A percentile compares a stretch with the other conserved stretches of the same genome.
phyloP scores from a whole-genome alignment of 306 rosid species.

The Abrus precatorius region DNA sequence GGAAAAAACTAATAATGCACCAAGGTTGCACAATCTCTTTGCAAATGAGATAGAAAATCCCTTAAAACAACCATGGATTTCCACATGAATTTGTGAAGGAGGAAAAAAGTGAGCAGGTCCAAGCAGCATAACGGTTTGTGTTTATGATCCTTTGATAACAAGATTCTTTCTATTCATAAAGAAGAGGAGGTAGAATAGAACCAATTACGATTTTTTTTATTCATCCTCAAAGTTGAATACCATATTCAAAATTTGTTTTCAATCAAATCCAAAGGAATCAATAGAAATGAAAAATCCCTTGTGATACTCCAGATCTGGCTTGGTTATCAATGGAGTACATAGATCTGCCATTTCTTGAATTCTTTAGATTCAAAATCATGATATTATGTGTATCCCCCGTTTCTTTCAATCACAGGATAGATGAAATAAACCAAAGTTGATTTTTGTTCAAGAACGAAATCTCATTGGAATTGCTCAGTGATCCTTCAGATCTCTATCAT shows the following conservation, averaged over 20 bases:
- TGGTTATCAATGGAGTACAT: not conserved
- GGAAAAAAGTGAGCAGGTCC: not conserved
- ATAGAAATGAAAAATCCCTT: conserved; percentile 7
- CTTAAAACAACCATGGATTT: conserved; percentile 26
- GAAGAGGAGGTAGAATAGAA: conserved; percentile 2
- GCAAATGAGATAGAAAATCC: conserved; percentile 4
- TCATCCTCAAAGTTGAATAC: not conserved
- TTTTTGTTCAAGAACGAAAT: not conserved
- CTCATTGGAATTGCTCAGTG: not conserved
- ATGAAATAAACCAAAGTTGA: not conserved
- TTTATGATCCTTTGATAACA: not conserved
- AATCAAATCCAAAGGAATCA: not conserved
- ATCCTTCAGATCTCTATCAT: not conserved
- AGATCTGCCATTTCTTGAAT: not conserved
- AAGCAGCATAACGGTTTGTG: not conserved
- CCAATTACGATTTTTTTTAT: not conserved
- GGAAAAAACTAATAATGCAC: conserved; percentile 7
- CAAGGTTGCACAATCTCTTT: not conserved
- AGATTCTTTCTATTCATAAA: not conserved
- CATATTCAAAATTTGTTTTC: not conserved
- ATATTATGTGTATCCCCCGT: not conserved
- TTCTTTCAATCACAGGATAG: not conserved
- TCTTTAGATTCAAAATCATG: not conserved
- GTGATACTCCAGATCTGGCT: not conserved
- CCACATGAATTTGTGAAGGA: conserved; percentile 34